Base-by-base conservation (phyloP, 495 filamentous ascomycete genomes). In the Talaromyces ruber region DNA sequence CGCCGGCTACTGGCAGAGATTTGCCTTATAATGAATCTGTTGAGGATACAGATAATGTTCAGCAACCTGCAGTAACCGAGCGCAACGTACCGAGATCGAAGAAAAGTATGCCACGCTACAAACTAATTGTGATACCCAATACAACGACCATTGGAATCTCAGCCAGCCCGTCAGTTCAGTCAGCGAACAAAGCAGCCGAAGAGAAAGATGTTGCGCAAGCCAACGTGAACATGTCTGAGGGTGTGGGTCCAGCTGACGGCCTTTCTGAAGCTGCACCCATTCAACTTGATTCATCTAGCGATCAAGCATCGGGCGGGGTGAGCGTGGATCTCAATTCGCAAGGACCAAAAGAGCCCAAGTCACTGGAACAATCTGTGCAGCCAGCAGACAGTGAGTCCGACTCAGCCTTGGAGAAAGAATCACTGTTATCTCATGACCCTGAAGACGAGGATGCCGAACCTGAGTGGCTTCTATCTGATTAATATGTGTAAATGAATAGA, bases 401-500 rank as follows among this genome's bases (percentile, higher is more conserved):
- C 24, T 73, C 69, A 26, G 68, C 71, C 47, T 71, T 76, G 12
- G 77, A 82, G 39, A 73, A 73, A 28, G 75, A 72, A 0, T 80
- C 77, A 21, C 63, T 81, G 53, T 64, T 86, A 14, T 85, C 84
- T 0, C 76, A 88, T 58, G 86, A 88, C 63, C 86, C 86, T 0
- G 86, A 87, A 12, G 86, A 88, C 67, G 83, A 87, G 59, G 86
- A 88, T 68, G 85, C 85, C 1, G 82, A 87, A 53, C 84, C 85
- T 14, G 84, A 87, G 22, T 88, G 85, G 85, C 70, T 87, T 26
- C 69, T 80, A 71, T 78, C 64, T 52, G 71, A 71, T 37, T 62
- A 39, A 32, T 24, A 1, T 26, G 22, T 21, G 24, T 54, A 22
- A 18, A 47, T 21, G 6, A 21, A 22, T 11, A 22, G 6, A n/a